Conservation (phyloP, 2,329 filamentous ascomycete genomes). For the Sclerotinia borealis region DNA sequence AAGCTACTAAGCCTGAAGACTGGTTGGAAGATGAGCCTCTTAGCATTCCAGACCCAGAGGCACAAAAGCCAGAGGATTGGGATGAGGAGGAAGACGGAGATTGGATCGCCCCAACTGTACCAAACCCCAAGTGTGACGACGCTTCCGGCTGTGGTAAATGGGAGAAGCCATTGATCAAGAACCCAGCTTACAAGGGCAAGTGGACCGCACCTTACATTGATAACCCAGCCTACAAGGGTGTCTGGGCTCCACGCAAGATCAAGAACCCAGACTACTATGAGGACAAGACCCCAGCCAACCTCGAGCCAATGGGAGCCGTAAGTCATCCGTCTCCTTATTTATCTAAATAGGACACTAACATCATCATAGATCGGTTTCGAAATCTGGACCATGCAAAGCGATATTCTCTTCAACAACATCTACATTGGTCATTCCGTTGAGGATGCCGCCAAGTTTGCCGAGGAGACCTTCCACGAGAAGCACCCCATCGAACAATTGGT, state of each 20-base stretch:
- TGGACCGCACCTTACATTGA: conserved; percentile 87
- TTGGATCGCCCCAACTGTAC: conserved; percentile 76
- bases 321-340: conserved; percentile 40
- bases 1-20: conserved; percentile 85
- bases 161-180: conserved; percentile 86
- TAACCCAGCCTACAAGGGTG: conserved; percentile 97
- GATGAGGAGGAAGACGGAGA: conserved; percentile 99
- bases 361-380: conserved; percentile 79
- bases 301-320: conserved; percentile 96
- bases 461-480: conserved; percentile 90
- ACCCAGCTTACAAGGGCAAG: conserved; percentile 94
- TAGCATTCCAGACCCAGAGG: conserved; percentile 84
- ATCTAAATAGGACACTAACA: conserved; percentile 10
- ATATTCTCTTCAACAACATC: conserved; percentile 99
- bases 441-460: conserved; percentile 82
- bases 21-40: conserved; percentile 89
- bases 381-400: conserved; percentile 99
- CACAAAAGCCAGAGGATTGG: conserved; percentile 97
- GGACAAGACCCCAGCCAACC: conserved; percentile 93
- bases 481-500: conserved; percentile 72
- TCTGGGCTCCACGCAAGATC: conserved; percentile 93
- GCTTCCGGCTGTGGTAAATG: conserved; percentile 90
- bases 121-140: conserved; percentile 94
- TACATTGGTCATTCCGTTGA: conserved; percentile 97
- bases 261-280: conserved; percentile 94